Conservation (phyloP, 1,284 basidiomycete species). For the Ganoderma sp. region DNA sequence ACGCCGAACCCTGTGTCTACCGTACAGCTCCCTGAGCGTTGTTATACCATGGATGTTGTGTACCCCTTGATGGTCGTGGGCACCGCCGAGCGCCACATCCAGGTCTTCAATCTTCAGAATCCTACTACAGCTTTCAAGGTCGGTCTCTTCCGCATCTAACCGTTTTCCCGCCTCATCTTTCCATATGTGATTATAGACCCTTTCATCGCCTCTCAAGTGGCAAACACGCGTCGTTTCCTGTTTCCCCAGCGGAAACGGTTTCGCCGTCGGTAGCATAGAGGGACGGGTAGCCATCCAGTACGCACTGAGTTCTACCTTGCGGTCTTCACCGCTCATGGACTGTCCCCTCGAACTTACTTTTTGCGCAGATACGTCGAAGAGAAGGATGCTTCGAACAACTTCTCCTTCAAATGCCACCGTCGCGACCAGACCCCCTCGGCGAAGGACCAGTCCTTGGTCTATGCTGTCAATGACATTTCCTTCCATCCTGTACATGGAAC, state of each 20-base stretch:
- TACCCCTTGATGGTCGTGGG: slow-evolving; percentile 92
- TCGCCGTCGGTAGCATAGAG: slow-evolving; percentile 93
- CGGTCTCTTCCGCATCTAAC: background rate
- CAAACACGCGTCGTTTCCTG: slow-evolving; percentile 92
- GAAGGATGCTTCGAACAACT: slow-evolving; percentile 81
- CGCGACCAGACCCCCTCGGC: slow-evolving; percentile 67
- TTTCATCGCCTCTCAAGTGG: slow-evolving; percentile 89
- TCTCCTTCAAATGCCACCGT: slow-evolving; percentile 97
- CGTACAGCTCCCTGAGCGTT: slow-evolving; percentile 86
- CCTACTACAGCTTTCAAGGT: slow-evolving; percentile 81
- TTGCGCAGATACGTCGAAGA: slow-evolving; percentile 77
- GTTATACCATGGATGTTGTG: slow-evolving; percentile 86
- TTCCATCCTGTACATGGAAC: slow-evolving; percentile 95
- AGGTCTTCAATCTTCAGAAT: slow-evolving; percentile 87
- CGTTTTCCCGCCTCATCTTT: background rate
- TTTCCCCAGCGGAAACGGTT: slow-evolving; percentile 83
- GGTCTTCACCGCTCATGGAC: background rate
- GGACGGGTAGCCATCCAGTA: slow-evolving; percentile 96
- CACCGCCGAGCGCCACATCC: slow-evolving; percentile 91
- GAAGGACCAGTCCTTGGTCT: slow-evolving; percentile 84
- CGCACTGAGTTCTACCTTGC: slow-evolving; percentile 39
- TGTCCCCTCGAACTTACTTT: background rate
- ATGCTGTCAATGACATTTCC: slow-evolving; percentile 88
- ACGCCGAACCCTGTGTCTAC: slow-evolving; percentile 75
- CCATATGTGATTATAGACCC: slow-evolving; percentile 52